Evolutionary conservation across 2,329 filamentous ascomycete genomes (phyloP).

Genomic region (Xylariaceae sp.): DNA sequence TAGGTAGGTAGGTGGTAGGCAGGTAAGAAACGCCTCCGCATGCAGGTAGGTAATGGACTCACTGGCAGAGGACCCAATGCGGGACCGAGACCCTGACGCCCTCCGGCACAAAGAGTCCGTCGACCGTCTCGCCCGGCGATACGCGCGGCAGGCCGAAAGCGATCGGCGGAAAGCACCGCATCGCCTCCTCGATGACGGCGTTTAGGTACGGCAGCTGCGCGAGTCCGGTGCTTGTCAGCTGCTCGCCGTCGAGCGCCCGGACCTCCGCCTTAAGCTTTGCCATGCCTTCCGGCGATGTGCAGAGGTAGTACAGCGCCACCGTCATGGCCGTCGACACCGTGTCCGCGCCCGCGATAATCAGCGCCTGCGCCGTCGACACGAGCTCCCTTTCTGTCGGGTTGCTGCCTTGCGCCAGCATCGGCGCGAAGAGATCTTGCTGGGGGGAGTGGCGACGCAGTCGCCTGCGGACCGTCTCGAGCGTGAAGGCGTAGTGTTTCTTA

Average conservation of each 20-base stretch:
- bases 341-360: constrained; percentile 46
- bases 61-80: constrained; percentile 28
- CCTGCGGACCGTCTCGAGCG: constrained; percentile 23
- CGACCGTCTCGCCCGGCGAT: constrained; percentile 31
- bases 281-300: constrained; percentile 38
- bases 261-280: constrained; percentile 41
- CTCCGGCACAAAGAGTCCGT: constrained; percentile 29
- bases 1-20: too few species aligned
- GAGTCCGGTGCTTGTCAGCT: constrained; percentile 23
- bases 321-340: constrained; percentile 45
- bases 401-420: constrained; percentile 19
- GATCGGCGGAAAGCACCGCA: constrained; percentile 30
- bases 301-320: constrained; percentile 42
- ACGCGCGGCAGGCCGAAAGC: constrained; percentile 32
- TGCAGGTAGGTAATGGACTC: not conserved
- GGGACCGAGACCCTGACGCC: constrained; percentile 27
- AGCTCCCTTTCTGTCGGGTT: constrained; percentile 21
- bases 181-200: constrained; percentile 32
- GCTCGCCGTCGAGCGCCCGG: constrained; percentile 35
- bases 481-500: constrained; percentile 28
- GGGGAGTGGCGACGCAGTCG: constrained; percentile 20
- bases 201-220: constrained; percentile 26
- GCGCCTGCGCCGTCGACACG: constrained; percentile 26
- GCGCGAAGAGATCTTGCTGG: constrained; percentile 24
- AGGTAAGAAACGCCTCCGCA: too few species aligned